These are phyloP conservation scores for Logfia minima DNA, from an alignment of 129 eudicot species.

Conservation along the genomic window DNA sequence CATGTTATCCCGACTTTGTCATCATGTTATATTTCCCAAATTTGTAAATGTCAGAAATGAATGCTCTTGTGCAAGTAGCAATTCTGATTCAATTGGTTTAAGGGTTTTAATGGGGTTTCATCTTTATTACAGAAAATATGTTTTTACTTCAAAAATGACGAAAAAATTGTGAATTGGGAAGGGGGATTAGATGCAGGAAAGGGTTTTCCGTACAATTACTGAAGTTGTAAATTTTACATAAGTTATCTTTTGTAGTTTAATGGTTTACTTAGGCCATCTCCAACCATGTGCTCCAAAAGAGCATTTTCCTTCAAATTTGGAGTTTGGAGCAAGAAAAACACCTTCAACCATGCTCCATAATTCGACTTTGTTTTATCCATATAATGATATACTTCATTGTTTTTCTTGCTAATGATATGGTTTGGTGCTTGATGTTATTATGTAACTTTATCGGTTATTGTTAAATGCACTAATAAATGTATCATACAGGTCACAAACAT, in stretches of 20 bases:
- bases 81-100: background rate
- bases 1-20: background rate
- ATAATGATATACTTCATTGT: background rate
- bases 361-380: background rate
- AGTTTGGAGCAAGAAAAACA: too few relatives aligned
- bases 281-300: too few relatives aligned
- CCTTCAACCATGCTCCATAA: too few relatives aligned
- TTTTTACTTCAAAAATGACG: background rate
- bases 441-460: background rate
- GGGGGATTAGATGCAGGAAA: background rate
- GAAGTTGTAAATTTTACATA: background rate
- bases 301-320: too few relatives aligned
- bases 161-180: background rate
- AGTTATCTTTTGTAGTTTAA: too few relatives aligned
- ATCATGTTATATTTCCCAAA: slow-evolving; percentile 5
- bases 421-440: background rate
- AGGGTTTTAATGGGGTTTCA: slow-evolving; percentile 6
- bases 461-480: background rate
- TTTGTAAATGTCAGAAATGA: slow-evolving; percentile 4
- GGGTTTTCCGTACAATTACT: background rate
- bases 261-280: background rate
- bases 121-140: background rate
- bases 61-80: slow-evolving; percentile 5
- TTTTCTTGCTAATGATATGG: slow-evolving; percentile 14
- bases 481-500: slow-evolving; percentile 31